Evolutionary conservation across 306 rosid species (phyloP), one percentile per base, ranked within the genome.

Genomic region (Vigna nakashimae): DNA sequence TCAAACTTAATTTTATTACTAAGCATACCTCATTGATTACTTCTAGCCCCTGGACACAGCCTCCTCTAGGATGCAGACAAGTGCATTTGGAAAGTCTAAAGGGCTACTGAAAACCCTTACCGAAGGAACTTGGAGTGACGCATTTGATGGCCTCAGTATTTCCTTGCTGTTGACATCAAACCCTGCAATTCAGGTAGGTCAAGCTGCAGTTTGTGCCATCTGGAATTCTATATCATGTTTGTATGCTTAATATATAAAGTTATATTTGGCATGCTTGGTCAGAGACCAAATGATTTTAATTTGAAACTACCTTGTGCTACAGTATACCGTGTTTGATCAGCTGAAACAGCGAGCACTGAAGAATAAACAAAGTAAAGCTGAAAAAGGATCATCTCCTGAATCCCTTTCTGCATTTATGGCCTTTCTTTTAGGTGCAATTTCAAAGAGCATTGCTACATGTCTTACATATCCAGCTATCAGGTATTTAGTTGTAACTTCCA

Each of bases 11-110:
- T 64, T 80, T 69, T 87, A 79, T 84, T 87, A 49, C 77, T 43
- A 20, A 73, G 77, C 70, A 63, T 59, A 62, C 75, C 74, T 87
- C 80, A 70, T 88, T 79, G 79, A 80, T 65, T 48, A 68, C 81
- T 66, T 89, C 91, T 78, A 96, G 99, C 98, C 99, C 78, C 89
- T 96, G 81, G 99, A 96, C 82, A 96, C 99, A 84, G 99, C 99
- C 76, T 78, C 99, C 51, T 96, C 99, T 28, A 87, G 91, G 88
- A 96, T 96, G 97, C 99, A 96, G 87, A 96, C 99, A 59, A 92
- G 91, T 75, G 96, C 85, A 38, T 96, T 96, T 48, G 99, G 99
- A 81, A 96, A 96, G 87, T 91, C 99, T 53, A 92, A 91, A 82
- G 96, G 97, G 65, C 89, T 96, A 48, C 82, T 90, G 90, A 75